Evolutionary conservation across 2,329 filamentous ascomycete genomes (phyloP).

Genomic region (Sarocladium oryzae): DNA sequence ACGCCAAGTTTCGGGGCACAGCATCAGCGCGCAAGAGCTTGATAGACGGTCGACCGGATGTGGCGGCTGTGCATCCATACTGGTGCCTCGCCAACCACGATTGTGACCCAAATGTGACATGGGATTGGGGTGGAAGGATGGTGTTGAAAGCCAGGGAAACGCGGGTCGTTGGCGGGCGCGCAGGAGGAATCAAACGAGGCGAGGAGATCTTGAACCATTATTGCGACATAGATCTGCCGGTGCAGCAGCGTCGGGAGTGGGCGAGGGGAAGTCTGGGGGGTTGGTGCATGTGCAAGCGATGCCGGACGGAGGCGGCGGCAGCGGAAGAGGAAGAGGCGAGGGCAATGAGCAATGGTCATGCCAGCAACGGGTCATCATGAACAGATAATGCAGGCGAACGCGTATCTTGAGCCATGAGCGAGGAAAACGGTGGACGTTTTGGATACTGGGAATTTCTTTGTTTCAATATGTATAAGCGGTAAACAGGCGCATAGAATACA

Average conservation of each 20-base stretch:
- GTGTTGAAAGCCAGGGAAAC: slow-evolving; percentile 57
- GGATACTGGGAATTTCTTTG: not conserved
- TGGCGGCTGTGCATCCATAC: slow-evolving; percentile 87
- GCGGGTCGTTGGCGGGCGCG: slow-evolving; percentile 42
- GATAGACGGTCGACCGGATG: slow-evolving; percentile 76
- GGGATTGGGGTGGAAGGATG: slow-evolving; percentile 86
- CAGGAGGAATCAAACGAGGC: slow-evolving; percentile 63
- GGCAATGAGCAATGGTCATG: not conserved
- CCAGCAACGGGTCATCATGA: slow-evolving; percentile 3
- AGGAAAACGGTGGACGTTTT: not conserved
- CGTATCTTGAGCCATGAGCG: not conserved
- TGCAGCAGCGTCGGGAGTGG: slow-evolving; percentile 82
- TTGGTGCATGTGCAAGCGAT: slow-evolving; percentile 79
- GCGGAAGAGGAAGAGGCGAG: not conserved
- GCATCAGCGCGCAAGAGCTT: slow-evolving; percentile 77
- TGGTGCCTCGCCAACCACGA: slow-evolving; percentile 97
- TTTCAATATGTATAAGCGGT: slow-evolving; percentile 6
- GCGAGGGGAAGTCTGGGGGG: slow-evolving; percentile 81
- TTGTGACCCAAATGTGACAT: slow-evolving; percentile 89
- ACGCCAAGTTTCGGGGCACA: slow-evolving; percentile 87
- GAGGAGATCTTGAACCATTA: slow-evolving; percentile 93
- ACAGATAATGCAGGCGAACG: not conserved
- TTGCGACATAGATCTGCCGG: slow-evolving; percentile 74
- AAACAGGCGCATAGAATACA: slow-evolving; percentile 8
- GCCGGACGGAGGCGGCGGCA: slow-evolving; percentile 59